Evolutionary conservation across 305 asterid species (phyloP).

Genomic region (Fraxinus latifolia): DNA sequence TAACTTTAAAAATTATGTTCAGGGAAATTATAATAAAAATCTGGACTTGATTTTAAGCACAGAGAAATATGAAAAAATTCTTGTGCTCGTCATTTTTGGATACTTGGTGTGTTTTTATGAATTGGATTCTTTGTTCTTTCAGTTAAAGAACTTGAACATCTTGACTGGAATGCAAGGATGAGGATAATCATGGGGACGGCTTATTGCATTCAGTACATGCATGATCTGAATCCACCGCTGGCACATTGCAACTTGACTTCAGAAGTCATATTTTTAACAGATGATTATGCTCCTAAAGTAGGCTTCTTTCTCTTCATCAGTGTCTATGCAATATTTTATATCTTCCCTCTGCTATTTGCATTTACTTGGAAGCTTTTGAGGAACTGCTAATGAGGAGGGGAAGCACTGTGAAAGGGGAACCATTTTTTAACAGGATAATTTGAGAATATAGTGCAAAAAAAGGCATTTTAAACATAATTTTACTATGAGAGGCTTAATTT

Average conservation of each 20-base stretch:
- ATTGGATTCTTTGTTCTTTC: slow-evolving; percentile 26
- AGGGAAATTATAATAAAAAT: neutral
- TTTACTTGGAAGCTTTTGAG: neutral
- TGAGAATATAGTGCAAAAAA: neutral
- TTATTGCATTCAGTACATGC: slow-evolving; percentile 86
- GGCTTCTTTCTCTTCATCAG: slow-evolving; percentile 10
- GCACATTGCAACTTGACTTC: slow-evolving; percentile 51
- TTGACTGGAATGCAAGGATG: slow-evolving; percentile 85
- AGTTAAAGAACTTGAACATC: slow-evolving; percentile 81
- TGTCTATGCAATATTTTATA: neutral
- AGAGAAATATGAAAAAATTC: neutral
- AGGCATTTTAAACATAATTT: neutral
- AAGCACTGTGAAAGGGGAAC: neutral
- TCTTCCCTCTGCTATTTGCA: neutral
- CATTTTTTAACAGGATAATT: neutral
- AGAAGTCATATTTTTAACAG: slow-evolving; percentile 57
- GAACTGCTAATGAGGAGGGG: neutral
- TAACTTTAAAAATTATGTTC: neutral
- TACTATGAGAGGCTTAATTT: neutral
- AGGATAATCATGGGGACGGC: slow-evolving; percentile 80
- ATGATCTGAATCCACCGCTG: slow-evolving; percentile 68
- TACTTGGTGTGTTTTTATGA: neutral
- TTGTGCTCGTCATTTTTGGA: neutral
- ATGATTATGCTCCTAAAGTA: slow-evolving; percentile 96
- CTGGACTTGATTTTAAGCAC: neutral